A percentile compares a stretch with the other conserved stretches of the same genome.
These are phyloP conservation scores for Pugionium cornutum DNA, from an alignment of 345 rosid species.

Conservation along the genomic window DNA sequence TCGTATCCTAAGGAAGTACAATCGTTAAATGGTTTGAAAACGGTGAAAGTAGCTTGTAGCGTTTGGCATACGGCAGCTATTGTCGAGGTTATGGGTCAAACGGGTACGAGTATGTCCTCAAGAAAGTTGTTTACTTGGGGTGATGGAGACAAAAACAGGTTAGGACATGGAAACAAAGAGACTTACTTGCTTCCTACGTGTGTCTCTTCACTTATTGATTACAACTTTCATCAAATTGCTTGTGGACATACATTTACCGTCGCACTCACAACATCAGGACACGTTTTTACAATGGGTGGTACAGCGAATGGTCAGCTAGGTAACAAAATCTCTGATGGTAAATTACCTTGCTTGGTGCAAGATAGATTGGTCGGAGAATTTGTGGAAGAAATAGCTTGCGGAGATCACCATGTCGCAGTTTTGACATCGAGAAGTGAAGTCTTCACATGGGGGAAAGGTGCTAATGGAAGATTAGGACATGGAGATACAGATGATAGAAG, in stretches of 20 bases:
- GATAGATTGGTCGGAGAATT: constrained; percentile 88
- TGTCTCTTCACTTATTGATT: constrained; percentile 82
- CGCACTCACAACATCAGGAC: constrained; percentile 94
- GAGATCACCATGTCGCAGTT: constrained; percentile 80
- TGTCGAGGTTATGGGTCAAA: constrained; percentile 73
- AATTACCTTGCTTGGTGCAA: constrained; percentile 74
- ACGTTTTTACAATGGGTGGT: constrained; percentile 88
- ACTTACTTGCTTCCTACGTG: constrained; percentile 81
- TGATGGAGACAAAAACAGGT: constrained; percentile 82
- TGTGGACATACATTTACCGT: constrained; percentile 85
- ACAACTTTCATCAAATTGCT: constrained; percentile 84
- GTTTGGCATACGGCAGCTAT: constrained; percentile 97
- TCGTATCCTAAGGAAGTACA: constrained; percentile 79
- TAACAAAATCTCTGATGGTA: constrained; percentile 70
- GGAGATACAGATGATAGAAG: constrained; percentile 80
- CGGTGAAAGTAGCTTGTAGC: constrained; percentile 89
- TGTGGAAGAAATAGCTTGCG: constrained; percentile 90
- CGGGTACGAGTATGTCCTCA: constrained; percentile 56
- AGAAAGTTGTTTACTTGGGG: constrained; percentile 98
- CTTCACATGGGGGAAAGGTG: constrained; percentile 94
- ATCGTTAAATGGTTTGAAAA: constrained; percentile 66
- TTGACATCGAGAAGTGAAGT: constrained; percentile 94
- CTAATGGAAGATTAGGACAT: constrained; percentile 89
- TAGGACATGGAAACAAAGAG: constrained; percentile 93
- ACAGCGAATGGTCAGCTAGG: constrained; percentile 78